A percentile compares a stretch with the other conserved stretches of the same genome.
phyloP scores from a whole-genome alignment of 192 early-diverging fungal genomes.

The Pilobolus umbonatus region DNA sequence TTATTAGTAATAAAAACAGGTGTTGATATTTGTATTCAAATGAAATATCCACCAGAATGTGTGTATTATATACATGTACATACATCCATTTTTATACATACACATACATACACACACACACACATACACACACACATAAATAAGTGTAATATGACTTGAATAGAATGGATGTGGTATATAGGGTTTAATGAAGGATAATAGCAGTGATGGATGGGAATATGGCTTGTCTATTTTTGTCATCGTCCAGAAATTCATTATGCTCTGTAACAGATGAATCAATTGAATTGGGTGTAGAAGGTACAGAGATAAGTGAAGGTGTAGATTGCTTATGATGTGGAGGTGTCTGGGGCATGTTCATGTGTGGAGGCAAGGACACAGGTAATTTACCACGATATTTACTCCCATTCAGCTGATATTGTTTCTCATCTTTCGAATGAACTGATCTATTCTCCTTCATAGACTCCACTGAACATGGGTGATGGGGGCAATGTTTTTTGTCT shows the following conservation, averaged over 20 bases:
- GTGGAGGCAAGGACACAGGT: neutral
- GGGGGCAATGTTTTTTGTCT: neutral
- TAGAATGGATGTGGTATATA: too few relatives aligned
- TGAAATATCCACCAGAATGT: too few relatives aligned
- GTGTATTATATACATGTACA: too few relatives aligned
- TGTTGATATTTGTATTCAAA: too few relatives aligned
- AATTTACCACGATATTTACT: neutral
- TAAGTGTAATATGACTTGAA: neutral
- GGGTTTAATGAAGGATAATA: too few relatives aligned
- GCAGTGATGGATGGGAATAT: neutral
- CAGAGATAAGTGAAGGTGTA: slow-evolving; percentile 9
- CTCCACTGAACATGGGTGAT: too few relatives aligned
- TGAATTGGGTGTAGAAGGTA: slow-evolving; percentile 13
- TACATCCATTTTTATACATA: too few relatives aligned
- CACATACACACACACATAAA: too few relatives aligned
- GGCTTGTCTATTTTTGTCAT: neutral
- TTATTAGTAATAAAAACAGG: neutral
- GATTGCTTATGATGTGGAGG: slow-evolving; percentile 2
- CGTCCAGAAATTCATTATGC: neutral
- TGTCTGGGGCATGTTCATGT: neutral
- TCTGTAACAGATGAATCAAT: slow-evolving; percentile 1
- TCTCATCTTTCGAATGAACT: neutral
- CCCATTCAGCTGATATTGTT: neutral
- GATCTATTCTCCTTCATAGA: neutral
- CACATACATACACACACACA: too few relatives aligned